Evolutionary conservation across 1,284 basidiomycete genomes (phyloP).

Genomic region (Phylloboletellus chloephorus): DNA sequence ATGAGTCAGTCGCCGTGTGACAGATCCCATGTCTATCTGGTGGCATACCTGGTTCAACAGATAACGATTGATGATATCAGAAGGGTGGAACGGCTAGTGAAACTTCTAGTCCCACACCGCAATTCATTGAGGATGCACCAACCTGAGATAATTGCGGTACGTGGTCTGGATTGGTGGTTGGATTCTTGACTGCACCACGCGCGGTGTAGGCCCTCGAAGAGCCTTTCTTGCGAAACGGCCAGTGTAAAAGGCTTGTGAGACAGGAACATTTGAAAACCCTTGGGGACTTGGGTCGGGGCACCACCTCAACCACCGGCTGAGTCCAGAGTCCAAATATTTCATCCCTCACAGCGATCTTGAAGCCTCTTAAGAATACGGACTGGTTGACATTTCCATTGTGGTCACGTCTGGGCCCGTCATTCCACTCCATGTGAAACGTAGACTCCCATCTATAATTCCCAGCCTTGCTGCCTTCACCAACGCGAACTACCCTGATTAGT

Average conservation of each 20-base stretch:
- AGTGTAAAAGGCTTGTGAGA: not conserved
- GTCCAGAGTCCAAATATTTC: not conserved
- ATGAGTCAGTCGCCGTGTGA: not conserved
- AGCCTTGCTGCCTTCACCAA: too few relatives aligned
- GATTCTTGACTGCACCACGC: too few relatives aligned
- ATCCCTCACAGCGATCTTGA: constrained; percentile 2
- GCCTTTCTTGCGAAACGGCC: not conserved
- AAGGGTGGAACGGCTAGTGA: constrained; percentile 1
- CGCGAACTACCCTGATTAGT: too few relatives aligned
- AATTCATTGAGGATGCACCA: not conserved
- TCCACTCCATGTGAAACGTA: not conserved
- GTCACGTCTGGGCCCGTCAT: not conserved
- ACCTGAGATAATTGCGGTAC: not conserved
- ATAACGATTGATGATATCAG: constrained; percentile 5
- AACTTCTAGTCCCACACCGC: too few relatives aligned
- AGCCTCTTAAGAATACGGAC: constrained; percentile 1
- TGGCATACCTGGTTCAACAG: constrained; percentile 6
- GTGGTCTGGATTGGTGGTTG: not conserved
- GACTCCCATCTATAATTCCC: not conserved
- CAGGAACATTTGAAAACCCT: not conserved
- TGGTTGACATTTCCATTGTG: not conserved
- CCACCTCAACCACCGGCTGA: too few relatives aligned
- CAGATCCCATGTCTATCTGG: too few relatives aligned
- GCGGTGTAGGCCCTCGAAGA: too few relatives aligned
- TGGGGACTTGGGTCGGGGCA: too few relatives aligned